Evolutionary conservation across 139 green algal species (phyloP).

Genomic region (Volvox reticuliferus): DNA sequence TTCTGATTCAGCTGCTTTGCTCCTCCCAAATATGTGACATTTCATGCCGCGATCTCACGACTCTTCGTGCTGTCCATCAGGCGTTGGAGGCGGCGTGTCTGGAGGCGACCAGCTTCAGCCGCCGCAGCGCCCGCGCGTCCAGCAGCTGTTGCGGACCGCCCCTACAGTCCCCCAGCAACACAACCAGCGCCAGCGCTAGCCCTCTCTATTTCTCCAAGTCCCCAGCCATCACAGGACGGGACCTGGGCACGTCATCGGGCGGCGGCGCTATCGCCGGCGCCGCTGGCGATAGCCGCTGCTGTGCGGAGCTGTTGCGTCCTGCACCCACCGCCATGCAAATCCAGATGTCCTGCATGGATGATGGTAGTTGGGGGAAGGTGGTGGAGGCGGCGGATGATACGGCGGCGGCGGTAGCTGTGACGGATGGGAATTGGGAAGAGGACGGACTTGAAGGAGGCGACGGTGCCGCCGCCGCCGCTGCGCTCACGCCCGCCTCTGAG

Average conservation of each 20-base stretch:
- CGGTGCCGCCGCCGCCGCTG: neutral
- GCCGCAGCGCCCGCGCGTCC: neutral
- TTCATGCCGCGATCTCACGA: too few relatives aligned
- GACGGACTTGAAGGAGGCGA: neutral
- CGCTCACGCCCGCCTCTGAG: neutral
- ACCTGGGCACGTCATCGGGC: neutral
- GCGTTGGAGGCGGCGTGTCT: conserved; percentile 31
- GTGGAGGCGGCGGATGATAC: neutral
- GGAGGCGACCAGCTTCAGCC: neutral
- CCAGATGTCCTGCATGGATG: neutral
- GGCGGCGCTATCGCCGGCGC: neutral
- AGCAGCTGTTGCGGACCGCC: neutral
- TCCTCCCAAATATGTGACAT: too few relatives aligned
- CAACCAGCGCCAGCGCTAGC: conserved; percentile 25
- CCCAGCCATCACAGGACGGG: neutral
- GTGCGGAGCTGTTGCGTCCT: neutral
- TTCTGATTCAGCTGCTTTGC: too few relatives aligned
- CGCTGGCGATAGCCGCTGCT: neutral
- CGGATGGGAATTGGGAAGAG: neutral
- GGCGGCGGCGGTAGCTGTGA: too few relatives aligned
- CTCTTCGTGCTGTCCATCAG: neutral
- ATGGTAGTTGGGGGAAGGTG: neutral
- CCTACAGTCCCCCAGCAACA: neutral
- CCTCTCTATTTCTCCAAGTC: neutral
- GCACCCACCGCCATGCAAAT: neutral